These are phyloP conservation scores for Halophytophthora batemanensis DNA, from an alignment of 352 stramenopile genomes.

Conservation along the genomic window DNA sequence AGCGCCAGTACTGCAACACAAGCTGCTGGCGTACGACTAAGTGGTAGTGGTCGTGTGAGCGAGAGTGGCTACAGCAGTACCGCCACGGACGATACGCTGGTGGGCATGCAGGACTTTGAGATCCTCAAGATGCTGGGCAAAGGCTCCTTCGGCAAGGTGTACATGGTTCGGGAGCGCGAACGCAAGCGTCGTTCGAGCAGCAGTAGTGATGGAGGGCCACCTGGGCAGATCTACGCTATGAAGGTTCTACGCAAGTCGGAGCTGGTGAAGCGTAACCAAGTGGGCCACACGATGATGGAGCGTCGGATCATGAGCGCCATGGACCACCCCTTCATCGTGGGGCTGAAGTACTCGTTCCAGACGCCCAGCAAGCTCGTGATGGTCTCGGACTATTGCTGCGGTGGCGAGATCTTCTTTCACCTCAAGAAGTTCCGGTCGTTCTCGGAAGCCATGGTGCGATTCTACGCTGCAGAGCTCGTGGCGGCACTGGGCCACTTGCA, in stretches of 20 bases:
- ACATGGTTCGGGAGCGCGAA: slow-evolving; percentile 85
- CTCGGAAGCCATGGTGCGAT: slow-evolving; percentile 86
- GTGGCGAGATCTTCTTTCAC: slow-evolving; percentile 91
- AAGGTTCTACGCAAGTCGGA: slow-evolving; percentile 87
- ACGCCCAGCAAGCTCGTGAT: slow-evolving; percentile 90
- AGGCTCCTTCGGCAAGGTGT: slow-evolving; percentile 97
- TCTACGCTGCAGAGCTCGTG: slow-evolving; percentile 75
- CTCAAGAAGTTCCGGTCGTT: slow-evolving; percentile 91
- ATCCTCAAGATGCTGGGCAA: slow-evolving; percentile 98
- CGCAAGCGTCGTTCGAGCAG: too few relatives aligned
- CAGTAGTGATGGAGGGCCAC: too few relatives aligned
- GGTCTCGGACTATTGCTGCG: slow-evolving; percentile 89
- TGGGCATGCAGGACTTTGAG: slow-evolving; percentile 91
- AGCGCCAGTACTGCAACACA: too few relatives aligned
- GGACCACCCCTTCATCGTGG: slow-evolving; percentile 97
- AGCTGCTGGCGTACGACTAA: too few relatives aligned
- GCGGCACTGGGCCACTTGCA: slow-evolving; percentile 73
- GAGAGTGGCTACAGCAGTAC: slow-evolving; percentile 23
- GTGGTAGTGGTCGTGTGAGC: slow-evolving; percentile 12
- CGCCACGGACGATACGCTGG: slow-evolving; percentile 24
- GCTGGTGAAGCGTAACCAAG: slow-evolving; percentile 86
- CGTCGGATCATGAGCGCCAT: slow-evolving; percentile 87
- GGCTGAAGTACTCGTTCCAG: slow-evolving; percentile 91
- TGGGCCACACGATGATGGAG: slow-evolving; percentile 88
- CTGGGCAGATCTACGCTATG: slow-evolving; percentile 81